A percentile compares a stretch with the other conserved stretches of the same genome.
Conservation (phyloP, 2,329 filamentous ascomycete species). For the Sphaerulina populicola region DNA sequence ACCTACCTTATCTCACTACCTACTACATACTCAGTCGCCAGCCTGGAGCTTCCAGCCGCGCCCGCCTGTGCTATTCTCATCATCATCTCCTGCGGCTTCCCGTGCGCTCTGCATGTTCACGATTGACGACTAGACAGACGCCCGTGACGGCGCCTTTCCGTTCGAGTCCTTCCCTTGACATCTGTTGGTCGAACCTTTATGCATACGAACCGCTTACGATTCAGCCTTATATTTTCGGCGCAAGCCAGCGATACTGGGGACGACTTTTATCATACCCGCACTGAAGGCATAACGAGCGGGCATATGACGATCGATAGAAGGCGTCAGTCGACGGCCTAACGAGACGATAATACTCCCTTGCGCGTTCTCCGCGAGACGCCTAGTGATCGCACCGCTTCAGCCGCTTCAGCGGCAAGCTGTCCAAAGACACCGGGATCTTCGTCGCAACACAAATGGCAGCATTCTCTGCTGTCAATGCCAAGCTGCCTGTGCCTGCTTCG, state of each 20-base stretch:
- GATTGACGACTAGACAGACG: slow-evolving; percentile 15
- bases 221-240: slow-evolving; percentile 13
- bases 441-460: slow-evolving; percentile 23
- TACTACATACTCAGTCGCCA: slow-evolving; percentile 12
- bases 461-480: slow-evolving; percentile 35
- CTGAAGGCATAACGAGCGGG: neutral
- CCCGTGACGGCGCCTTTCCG: slow-evolving; percentile 9
- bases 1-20: slow-evolving; percentile 10
- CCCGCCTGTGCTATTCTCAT: slow-evolving; percentile 9
- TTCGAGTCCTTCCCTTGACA: slow-evolving; percentile 18
- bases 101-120: slow-evolving; percentile 12
- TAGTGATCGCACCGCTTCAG: slow-evolving; percentile 19
- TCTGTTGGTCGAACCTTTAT: slow-evolving; percentile 10
- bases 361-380: slow-evolving; percentile 2
- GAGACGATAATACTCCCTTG: slow-evolving; percentile 1
- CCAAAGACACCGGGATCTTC: slow-evolving; percentile 5
- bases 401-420: slow-evolving; percentile 18
- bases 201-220: slow-evolving; percentile 10
- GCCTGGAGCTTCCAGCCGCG: slow-evolving; percentile 15
- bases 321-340: neutral
- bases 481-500: slow-evolving; percentile 26
- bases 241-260: neutral
- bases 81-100: slow-evolving; percentile 12
- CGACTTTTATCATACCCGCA: neutral
- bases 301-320: slow-evolving; percentile 4